These are phyloP conservation scores for Erythrobasidium yunnanense DNA, from an alignment of 768 basidiomycete genomes.

Conservation along the genomic window DNA sequence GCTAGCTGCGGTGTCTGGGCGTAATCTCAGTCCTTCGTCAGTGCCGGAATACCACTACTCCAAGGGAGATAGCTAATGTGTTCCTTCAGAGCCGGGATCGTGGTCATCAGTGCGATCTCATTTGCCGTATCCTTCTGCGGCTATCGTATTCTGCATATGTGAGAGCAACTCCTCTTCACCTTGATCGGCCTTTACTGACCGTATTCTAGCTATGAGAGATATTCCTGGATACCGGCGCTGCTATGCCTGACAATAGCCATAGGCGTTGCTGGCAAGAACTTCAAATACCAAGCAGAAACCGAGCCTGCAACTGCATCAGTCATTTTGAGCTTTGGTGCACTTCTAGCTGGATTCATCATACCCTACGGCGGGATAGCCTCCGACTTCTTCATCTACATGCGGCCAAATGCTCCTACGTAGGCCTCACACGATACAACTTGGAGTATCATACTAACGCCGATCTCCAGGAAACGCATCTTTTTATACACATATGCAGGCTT, in stretches of 20 bases:
- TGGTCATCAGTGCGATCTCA: not conserved
- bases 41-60: too few species aligned
- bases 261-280: slow-evolving; percentile 4
- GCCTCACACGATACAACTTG: not conserved
- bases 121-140: slow-evolving; percentile 5
- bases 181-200: not conserved
- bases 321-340: not conserved
- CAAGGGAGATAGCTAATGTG: too few species aligned
- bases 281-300: not conserved
- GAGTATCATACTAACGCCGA: slow-evolving; percentile 1
- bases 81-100: slow-evolving; percentile 5
- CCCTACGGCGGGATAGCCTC: slow-evolving; percentile 10
- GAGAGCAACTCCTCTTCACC: not conserved
- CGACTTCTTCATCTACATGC: slow-evolving; percentile 10
- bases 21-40: slow-evolving; percentile 21
- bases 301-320: not conserved
- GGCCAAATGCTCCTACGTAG: not conserved
- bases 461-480: slow-evolving; percentile 44
- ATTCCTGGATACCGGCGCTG: slow-evolving; percentile 10
- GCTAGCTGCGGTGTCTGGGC: not conserved
- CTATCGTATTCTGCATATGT: slow-evolving; percentile 5
- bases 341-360: slow-evolving; percentile 6
- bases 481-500: slow-evolving; percentile 44
- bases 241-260: not conserved
- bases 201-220: not conserved